Base-by-base conservation (phyloP, 2,329 filamentous ascomycete genomes). In the Colletotrichum sp. region DNA sequence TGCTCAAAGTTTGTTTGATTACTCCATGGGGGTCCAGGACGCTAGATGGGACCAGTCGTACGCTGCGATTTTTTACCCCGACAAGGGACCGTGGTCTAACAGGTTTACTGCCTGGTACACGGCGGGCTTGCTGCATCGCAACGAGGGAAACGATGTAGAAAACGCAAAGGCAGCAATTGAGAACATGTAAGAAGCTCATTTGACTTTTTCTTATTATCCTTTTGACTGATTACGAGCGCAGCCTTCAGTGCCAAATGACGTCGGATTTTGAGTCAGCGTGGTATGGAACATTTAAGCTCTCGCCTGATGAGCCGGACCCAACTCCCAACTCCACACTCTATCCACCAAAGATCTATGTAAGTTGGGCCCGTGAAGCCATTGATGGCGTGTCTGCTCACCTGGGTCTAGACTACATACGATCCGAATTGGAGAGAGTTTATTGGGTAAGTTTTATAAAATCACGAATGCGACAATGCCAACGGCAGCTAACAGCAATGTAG, bases 41-140 rank as follows among this genome's bases (percentile, higher is more conserved):
- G 79, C 80, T 3, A 80, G 86, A 57, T 88, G 82, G 68, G 86
- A 88, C 75, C 78, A 82, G 9, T 83, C 81, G 3, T 88, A 88
- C 77, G 85, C 86, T 27, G 85, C 84, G 61, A 83, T 88, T 28
- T 83, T 79, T 76, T 88, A 87, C 67, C 81, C 81, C 13, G 84
- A 87, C 63, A 85, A 84, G 5, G 86, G 87, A 0, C 83, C 83
- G 25, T 87, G 85, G 84, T 86, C 83, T 5, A 80, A 83, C 39
- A 82, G 86, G 12, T 88, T 88, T 65, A 87, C 85, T 2, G 84
- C 85, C 0, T 87, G 85, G 85, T 86, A 87, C 64, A 78, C 84
- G 5, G 79, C 84, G 1, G 85, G 85, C 2, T 74, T 87, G 19
- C 71, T 86, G 32, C 78, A 84, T 55, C 82, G 85, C 5, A 83